phyloP scores from a whole-genome alignment of 148 eudicot species.

The Camellia sinensis region DNA sequence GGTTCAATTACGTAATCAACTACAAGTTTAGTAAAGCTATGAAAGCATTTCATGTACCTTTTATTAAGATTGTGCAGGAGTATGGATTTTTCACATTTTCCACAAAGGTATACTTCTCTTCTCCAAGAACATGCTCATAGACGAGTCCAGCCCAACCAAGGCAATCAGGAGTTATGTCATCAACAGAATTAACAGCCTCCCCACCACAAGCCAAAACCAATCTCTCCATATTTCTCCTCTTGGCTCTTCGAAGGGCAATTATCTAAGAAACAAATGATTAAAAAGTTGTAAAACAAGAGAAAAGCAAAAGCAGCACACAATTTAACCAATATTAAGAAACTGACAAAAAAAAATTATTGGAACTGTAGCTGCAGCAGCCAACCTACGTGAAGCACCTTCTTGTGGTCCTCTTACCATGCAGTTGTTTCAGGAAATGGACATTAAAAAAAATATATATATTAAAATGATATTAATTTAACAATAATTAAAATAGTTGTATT shows the following conservation, averaged over 20 bases:
- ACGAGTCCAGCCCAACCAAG: conserved; percentile 99
- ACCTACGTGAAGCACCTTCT: neutral
- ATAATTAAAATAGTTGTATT: too few species aligned
- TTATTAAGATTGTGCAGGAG: conserved; percentile 90
- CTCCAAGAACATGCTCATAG: conserved; percentile 93
- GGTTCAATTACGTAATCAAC: neutral
- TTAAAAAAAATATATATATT: too few species aligned
- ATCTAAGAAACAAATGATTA: conserved; percentile 41
- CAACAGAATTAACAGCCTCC: conserved; percentile 90
- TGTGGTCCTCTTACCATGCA: neutral
- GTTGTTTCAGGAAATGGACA: neutral
- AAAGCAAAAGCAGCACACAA: neutral
- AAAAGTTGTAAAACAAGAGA: neutral
- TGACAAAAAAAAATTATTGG: neutral
- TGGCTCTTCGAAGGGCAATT: conserved; percentile 89
- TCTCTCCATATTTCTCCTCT: conserved; percentile 95
- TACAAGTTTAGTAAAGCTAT: neutral
- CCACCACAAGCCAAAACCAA: conserved; percentile 98
- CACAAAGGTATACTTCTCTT: conserved; percentile 93
- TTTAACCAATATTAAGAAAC: neutral
- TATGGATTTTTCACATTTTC: conserved; percentile 92
- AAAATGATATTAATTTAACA: neutral
- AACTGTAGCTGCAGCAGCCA: neutral
- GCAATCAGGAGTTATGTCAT: conserved; percentile 80
- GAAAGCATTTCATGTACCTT: conserved; percentile 47